phyloP scores from a whole-genome alignment of 495 filamentous ascomycete species.

The Cetradonia linearis region DNA sequence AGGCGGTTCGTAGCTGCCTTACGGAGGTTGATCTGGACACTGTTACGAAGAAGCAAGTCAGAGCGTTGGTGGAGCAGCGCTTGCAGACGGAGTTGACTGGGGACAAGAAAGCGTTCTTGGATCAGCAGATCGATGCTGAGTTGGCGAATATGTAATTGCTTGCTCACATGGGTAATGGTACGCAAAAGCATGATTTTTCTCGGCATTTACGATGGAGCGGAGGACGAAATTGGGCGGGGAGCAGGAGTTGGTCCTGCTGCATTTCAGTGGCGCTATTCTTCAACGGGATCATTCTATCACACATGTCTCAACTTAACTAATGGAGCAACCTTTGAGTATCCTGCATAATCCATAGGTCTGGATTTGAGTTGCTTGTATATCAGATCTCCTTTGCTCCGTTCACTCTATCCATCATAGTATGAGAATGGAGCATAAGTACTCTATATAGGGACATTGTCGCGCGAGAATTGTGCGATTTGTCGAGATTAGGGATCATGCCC shows the following conservation, averaged over 20 bases:
- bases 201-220: conserved; percentile 6
- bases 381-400: not conserved
- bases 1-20: conserved; percentile 71
- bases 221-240: not conserved
- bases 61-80: conserved; percentile 82
- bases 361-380: not conserved
- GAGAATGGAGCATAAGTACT: no score
- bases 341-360: no score
- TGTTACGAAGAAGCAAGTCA: conserved; percentile 96
- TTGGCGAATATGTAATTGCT: conserved; percentile 75
- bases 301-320: not conserved
- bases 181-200: conserved; percentile 5
- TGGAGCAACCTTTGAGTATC: not conserved
- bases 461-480: no score
- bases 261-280: conserved; percentile 1
- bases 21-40: conserved; percentile 88
- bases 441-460: no score
- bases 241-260: conserved; percentile 5
- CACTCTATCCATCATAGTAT: no score
- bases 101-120: conserved; percentile 74
- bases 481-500: no score
- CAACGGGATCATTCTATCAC: not conserved
- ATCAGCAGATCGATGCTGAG: conserved; percentile 85
- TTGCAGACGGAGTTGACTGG: conserved; percentile 77
- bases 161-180: not conserved